Percentiles rank a stretch among this genome's conserved stretches.
phyloP scores from a whole-genome alignment of 2,329 filamentous ascomycete genomes.

The Dryadomyces quercus-mongolicae region DNA sequence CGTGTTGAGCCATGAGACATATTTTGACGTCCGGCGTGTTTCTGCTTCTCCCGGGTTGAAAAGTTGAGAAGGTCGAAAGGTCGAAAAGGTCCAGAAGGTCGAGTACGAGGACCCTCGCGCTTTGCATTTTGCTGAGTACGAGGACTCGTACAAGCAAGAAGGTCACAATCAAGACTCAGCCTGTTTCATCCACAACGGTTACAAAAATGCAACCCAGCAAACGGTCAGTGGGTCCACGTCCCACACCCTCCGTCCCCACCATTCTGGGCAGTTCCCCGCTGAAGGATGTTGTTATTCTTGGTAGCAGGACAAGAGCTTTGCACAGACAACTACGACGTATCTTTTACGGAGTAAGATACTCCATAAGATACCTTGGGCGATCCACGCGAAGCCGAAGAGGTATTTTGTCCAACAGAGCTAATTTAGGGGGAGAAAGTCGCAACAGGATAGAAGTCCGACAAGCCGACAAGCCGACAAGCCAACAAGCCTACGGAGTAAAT shows the following conservation, averaged over 20 bases:
- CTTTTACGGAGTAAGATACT: background rate
- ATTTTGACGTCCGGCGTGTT: too few relatives aligned
- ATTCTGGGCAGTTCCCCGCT: slow-evolving; percentile 1
- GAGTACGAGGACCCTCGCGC: background rate
- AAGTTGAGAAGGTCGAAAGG: too few relatives aligned
- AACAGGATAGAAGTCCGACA: too few relatives aligned
- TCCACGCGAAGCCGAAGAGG: background rate
- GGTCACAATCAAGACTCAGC: slow-evolving; percentile 1
- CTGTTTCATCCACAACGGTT: slow-evolving; percentile 9
- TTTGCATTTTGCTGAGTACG: too few relatives aligned
- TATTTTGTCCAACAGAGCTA: background rate
- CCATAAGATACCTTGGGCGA: background rate
- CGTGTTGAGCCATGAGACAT: too few relatives aligned
- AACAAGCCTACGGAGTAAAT: too few relatives aligned
- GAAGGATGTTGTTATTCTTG: background rate
- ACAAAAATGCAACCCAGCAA: slow-evolving; percentile 3
- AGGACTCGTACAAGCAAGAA: background rate
- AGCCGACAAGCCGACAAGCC: too few relatives aligned
- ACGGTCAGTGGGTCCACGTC: slow-evolving; percentile 8
- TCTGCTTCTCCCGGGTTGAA: too few relatives aligned
- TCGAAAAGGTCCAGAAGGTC: too few relatives aligned
- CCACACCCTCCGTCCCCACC: background rate
- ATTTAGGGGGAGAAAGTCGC: too few relatives aligned
- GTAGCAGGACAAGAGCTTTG: background rate
- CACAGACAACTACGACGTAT: background rate